phyloP scores from a whole-genome alignment of 2,329 filamentous ascomycete species.

The Colletotrichum paranaense region DNA sequence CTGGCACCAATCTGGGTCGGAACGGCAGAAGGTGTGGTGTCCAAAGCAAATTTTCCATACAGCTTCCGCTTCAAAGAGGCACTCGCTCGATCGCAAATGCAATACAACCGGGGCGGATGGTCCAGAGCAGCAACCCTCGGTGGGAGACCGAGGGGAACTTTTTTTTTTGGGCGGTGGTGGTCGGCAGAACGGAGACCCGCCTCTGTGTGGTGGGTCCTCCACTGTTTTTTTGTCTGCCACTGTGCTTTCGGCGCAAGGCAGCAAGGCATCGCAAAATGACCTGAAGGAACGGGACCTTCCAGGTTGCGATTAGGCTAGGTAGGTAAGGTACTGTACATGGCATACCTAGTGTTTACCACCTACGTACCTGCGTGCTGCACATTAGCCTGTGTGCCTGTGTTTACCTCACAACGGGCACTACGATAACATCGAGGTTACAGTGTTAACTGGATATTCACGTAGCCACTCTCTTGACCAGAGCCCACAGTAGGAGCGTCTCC shows the following conservation, averaged over 20 bases:
- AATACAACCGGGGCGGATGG: not conserved
- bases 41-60: conserved; percentile 28
- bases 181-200: conserved; percentile 50
- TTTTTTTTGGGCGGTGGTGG: conserved; percentile 61
- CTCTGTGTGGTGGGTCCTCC: not conserved
- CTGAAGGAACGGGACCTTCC: not conserved
- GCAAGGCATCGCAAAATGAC: not conserved
- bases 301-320: not conserved
- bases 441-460: not conserved
- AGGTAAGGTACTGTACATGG: too few relatives aligned
- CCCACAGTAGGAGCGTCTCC: not conserved
- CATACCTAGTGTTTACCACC: too few relatives aligned
- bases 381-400: not conserved
- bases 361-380: too few relatives aligned
- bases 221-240: not conserved
- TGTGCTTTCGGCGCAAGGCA: not conserved
- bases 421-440: not conserved
- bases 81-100: conserved; percentile 24
- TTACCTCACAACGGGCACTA: not conserved
- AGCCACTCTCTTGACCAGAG: not conserved
- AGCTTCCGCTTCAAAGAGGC: conserved; percentile 10
- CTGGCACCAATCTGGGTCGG: conserved; percentile 19
- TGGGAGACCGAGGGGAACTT: conserved; percentile 37
- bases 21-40: conserved; percentile 16
- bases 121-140: not conserved